These are phyloP conservation scores for Aspergillus pseudoviridinutans DNA, from an alignment of 2,329 filamentous ascomycete genomes.

Conservation along the genomic window DNA sequence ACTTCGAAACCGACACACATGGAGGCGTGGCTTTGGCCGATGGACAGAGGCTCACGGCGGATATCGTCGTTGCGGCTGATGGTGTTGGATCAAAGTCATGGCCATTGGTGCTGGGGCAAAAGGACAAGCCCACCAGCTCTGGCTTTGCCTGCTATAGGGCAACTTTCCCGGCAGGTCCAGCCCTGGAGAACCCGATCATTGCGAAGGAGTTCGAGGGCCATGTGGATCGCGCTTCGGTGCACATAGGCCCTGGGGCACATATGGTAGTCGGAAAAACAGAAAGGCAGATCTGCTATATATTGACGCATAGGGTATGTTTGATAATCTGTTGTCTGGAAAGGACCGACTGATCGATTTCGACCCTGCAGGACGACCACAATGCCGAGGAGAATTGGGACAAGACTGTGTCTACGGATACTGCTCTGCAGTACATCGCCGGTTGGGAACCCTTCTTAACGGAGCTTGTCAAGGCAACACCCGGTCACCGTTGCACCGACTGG, in stretches of 20 bases:
- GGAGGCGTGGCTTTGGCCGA: not conserved
- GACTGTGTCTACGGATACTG: too few species aligned
- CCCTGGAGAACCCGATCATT: slow-evolving; percentile 1
- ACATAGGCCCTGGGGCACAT: slow-evolving; percentile 2
- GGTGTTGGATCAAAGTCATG: slow-evolving; percentile 4
- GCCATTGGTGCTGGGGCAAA: not conserved
- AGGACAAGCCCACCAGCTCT: not conserved
- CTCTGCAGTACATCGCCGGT: too few species aligned
- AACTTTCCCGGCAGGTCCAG: not conserved
- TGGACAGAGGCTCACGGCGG: not conserved
- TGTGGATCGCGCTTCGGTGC: not conserved
- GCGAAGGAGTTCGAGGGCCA: not conserved
- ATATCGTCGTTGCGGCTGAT: slow-evolving; percentile 5
- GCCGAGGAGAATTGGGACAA: too few species aligned
- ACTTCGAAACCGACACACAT: not conserved
- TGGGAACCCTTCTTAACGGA: too few species aligned
- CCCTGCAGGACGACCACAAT: too few species aligned
- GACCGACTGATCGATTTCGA: too few species aligned
- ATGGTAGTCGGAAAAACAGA: not conserved
- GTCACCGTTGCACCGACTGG: too few species aligned
- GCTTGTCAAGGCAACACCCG: too few species aligned
- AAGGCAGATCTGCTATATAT: not conserved
- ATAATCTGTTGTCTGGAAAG: too few species aligned
- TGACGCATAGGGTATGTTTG: slow-evolving; percentile 2
- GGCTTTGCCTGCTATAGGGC: slow-evolving; percentile 4